These are phyloP conservation scores for Lasiodiplodia citricola DNA, from an alignment of 2,329 filamentous ascomycete genomes.

Conservation along the genomic window DNA sequence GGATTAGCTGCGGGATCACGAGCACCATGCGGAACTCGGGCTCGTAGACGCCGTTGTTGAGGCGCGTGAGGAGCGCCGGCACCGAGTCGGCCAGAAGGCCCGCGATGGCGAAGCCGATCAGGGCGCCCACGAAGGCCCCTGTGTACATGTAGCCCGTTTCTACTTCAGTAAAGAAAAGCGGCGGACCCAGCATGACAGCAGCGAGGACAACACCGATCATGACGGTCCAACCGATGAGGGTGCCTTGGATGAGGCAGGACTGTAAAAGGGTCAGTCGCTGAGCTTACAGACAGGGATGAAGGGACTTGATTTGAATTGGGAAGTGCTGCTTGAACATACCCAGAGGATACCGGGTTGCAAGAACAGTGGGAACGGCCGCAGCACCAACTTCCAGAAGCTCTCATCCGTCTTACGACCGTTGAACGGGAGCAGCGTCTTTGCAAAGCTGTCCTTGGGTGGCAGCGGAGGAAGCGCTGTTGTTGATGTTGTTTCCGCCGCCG, in stretches of 20 bases:
- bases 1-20: slow-evolving; percentile 79
- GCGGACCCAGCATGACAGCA: slow-evolving; percentile 80
- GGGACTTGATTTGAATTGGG: not conserved
- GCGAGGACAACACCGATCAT: slow-evolving; percentile 85
- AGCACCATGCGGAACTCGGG: slow-evolving; percentile 74
- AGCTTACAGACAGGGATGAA: not conserved
- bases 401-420: slow-evolving; percentile 84
- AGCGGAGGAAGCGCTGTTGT: not conserved
- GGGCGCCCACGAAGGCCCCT: slow-evolving; percentile 81
- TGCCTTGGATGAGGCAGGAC: slow-evolving; percentile 78
- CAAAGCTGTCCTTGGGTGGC: slow-evolving; percentile 61
- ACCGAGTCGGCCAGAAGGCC: slow-evolving; percentile 76
- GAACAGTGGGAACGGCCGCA: slow-evolving; percentile 81
- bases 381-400: slow-evolving; percentile 66
- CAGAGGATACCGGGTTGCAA: slow-evolving; percentile 85
- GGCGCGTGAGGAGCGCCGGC: slow-evolving; percentile 70
- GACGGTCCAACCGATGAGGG: slow-evolving; percentile 94
- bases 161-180: slow-evolving; percentile 81
- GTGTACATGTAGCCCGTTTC: slow-evolving; percentile 87
- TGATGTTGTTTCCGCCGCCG: not conserved
- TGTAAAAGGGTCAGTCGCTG: slow-evolving; percentile 10
- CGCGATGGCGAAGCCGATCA: slow-evolving; percentile 77
- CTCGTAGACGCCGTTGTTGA: slow-evolving; percentile 69
- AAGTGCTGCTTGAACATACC: slow-evolving; percentile 41
- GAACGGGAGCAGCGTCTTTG: slow-evolving; percentile 70